Conservation (phyloP, 352 stramenopile species). For the Phytophthora rubi region DNA sequence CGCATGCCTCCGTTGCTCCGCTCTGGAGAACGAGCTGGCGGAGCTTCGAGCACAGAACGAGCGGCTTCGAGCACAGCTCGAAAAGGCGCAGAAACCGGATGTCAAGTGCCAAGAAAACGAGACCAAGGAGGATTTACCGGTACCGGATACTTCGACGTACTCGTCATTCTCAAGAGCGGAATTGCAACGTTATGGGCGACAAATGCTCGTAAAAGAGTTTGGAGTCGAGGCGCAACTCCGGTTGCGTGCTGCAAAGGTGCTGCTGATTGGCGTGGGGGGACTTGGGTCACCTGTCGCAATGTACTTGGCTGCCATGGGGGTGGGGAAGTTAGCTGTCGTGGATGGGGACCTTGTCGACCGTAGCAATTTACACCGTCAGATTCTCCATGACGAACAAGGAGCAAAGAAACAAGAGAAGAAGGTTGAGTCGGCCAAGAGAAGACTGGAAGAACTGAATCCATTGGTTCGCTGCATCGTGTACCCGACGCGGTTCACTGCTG, state of each 20-base stretch:
- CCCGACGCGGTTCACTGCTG: slow-evolving; percentile 56
- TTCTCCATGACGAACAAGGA: slow-evolving; percentile 91
- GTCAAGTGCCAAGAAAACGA: slow-evolving; percentile 8
- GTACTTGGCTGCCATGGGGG: slow-evolving; percentile 95
- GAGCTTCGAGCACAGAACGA: slow-evolving; percentile 38
- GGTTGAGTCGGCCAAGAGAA: slow-evolving; percentile 81
- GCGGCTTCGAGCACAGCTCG: slow-evolving; percentile 29
- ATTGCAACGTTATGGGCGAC: slow-evolving; percentile 92
- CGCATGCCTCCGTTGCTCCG: slow-evolving; percentile 36
- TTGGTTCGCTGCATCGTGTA: slow-evolving; percentile 66
- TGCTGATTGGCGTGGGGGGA: slow-evolving; percentile 95
- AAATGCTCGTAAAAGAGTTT: slow-evolving; percentile 95
- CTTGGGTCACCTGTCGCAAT: slow-evolving; percentile 95
- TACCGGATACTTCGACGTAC: slow-evolving; percentile 27
- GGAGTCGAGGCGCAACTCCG: slow-evolving; percentile 88
- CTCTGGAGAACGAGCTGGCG: slow-evolving; percentile 31
- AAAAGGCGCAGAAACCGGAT: slow-evolving; percentile 1
- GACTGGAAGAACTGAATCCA: slow-evolving; percentile 79
- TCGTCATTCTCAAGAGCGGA: slow-evolving; percentile 59
- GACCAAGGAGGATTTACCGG: slow-evolving; percentile 2
- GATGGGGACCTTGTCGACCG: slow-evolving; percentile 96
- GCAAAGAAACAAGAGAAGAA: slow-evolving; percentile 84
- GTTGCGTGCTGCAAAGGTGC: slow-evolving; percentile 77
- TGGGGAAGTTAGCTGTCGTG: slow-evolving; percentile 93
- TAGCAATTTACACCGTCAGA: slow-evolving; percentile 97